Percentiles rank a stretch among this genome's conserved stretches.
phyloP scores from a whole-genome alignment of 1,139 yeast genomes.

The Geotrichum histeridarum region DNA sequence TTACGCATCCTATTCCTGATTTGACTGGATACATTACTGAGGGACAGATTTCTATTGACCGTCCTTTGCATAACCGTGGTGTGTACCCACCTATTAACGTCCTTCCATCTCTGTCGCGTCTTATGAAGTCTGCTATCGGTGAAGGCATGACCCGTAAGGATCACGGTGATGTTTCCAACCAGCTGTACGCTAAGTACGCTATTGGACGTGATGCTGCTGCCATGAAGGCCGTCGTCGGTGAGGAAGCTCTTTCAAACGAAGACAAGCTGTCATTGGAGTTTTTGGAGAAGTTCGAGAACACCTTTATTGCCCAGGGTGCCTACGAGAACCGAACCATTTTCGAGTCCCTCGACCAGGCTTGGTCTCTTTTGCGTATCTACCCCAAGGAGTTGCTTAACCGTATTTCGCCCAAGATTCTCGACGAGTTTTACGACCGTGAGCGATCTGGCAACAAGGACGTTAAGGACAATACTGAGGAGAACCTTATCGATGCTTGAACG shows the following conservation, averaged over 20 bases:
- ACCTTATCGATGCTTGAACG: conserved; percentile 50
- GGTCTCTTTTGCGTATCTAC: conserved; percentile 95
- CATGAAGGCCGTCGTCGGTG: conserved; percentile 99
- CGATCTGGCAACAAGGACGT: conserved; percentile 37
- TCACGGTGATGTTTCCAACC: conserved; percentile 98
- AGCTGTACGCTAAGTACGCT: conserved; percentile 96
- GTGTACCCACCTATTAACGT: conserved; percentile 98
- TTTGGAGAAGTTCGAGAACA: conserved; percentile 94
- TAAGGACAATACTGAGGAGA: conserved; percentile 36
- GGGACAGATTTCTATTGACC: conserved; percentile 96
- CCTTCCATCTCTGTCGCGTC: conserved; percentile 91
- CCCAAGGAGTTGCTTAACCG: conserved; percentile 98
- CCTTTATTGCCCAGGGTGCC: conserved; percentile 91
- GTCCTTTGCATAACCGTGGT: conserved; percentile 94
- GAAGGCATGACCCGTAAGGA: conserved; percentile 99
- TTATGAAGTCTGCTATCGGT: conserved; percentile 99
- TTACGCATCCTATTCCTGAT: conserved; percentile 99
- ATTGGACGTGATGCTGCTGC: conserved; percentile 99
- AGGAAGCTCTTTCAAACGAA: conserved; percentile 95
- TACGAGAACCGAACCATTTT: conserved; percentile 91
- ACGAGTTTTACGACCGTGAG: conserved; percentile 90
- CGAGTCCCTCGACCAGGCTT: conserved; percentile 94
- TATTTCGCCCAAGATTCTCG: conserved; percentile 93
- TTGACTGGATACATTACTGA: conserved; percentile 98
- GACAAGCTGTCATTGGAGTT: conserved; percentile 96